A percentile compares a stretch with the other conserved stretches of the same genome.
These are phyloP conservation scores for Meripilus lineatus DNA, from an alignment of 1,284 basidiomycete species.

Conservation along the genomic window DNA sequence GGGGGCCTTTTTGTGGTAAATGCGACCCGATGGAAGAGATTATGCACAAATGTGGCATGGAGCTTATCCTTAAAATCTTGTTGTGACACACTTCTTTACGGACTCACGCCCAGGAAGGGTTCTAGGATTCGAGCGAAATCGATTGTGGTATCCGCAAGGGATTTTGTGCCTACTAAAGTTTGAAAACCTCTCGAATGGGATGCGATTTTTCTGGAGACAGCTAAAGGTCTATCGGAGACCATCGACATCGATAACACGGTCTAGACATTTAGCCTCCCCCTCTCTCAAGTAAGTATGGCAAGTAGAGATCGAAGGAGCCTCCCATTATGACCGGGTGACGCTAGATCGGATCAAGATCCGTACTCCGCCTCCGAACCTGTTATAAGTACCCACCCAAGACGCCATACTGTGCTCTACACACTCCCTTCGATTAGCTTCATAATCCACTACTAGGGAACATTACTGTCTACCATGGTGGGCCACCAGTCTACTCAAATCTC, in stretches of 20 bases:
- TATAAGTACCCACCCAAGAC: slow-evolving; percentile 41
- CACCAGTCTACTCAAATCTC: slow-evolving; percentile 1
- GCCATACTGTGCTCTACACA: slow-evolving; percentile 28
- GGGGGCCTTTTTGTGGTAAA: slow-evolving; percentile 2
- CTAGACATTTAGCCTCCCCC: slow-evolving; percentile 15
- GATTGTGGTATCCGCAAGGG: not conserved
- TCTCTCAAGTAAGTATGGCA: slow-evolving; percentile 13
- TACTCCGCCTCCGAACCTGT: slow-evolving; percentile 45
- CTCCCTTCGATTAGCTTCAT: slow-evolving; percentile 31
- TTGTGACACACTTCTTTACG: slow-evolving; percentile 3
- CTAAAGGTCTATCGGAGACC: slow-evolving; percentile 10
- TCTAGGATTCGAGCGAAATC: not conserved
- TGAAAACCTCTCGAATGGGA: too few species aligned
- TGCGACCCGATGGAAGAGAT: not conserved
- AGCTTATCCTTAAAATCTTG: slow-evolving; percentile 11
- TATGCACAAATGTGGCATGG: not conserved
- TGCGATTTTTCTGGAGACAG: too few species aligned
- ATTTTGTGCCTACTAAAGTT: too few species aligned
- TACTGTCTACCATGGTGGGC: slow-evolving; percentile 21
- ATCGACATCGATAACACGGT: slow-evolving; percentile 30
- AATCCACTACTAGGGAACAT: slow-evolving; percentile 17
- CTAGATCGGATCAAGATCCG: slow-evolving; percentile 69
- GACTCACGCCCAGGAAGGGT: not conserved
- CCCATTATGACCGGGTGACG: slow-evolving; percentile 25
- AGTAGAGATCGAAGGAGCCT: slow-evolving; percentile 18